phyloP scores from a whole-genome alignment of 2,329 filamentous ascomycete species.

The Aspergillus fructus region DNA sequence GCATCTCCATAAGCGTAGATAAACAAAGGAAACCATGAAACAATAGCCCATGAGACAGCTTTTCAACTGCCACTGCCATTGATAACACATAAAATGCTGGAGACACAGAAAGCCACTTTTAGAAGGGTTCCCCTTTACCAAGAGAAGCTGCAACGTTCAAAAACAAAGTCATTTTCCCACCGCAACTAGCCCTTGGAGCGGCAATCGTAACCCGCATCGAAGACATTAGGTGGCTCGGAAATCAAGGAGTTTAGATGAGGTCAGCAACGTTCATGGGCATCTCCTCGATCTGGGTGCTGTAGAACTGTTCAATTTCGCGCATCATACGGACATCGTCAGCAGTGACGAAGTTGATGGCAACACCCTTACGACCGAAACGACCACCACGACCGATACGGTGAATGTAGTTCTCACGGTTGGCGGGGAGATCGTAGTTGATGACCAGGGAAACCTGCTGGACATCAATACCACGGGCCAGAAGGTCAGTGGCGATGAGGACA shows the following conservation, averaged over 20 bases:
- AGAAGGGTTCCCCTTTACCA: constrained; percentile 32
- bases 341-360: constrained; percentile 99
- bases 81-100: constrained; percentile 29
- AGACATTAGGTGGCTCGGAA: constrained; percentile 28
- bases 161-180: constrained; percentile 24
- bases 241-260: constrained; percentile 43
- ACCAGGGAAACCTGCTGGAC: constrained; percentile 99
- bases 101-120: constrained; percentile 44
- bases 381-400: constrained; percentile 99
- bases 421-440: constrained; percentile 99
- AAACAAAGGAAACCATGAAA: constrained; percentile 39
- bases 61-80: constrained; percentile 19
- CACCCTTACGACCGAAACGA: constrained; percentile 99
- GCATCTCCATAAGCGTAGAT: constrained; percentile 37
- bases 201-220: constrained; percentile 39
- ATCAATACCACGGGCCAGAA: constrained; percentile 98
- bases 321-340: constrained; percentile 99
- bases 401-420: constrained; percentile 99
- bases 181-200: constrained; percentile 27
- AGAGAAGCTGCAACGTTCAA: constrained; percentile 28
- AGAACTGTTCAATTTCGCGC: constrained; percentile 99
- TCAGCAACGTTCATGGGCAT: constrained; percentile 92
- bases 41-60: constrained; percentile 18
- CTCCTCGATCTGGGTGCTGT: constrained; percentile 99
- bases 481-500: constrained; percentile 97